phyloP scores from a whole-genome alignment of 1,284 basidiomycete species.

The Sporisorium exsertum region DNA sequence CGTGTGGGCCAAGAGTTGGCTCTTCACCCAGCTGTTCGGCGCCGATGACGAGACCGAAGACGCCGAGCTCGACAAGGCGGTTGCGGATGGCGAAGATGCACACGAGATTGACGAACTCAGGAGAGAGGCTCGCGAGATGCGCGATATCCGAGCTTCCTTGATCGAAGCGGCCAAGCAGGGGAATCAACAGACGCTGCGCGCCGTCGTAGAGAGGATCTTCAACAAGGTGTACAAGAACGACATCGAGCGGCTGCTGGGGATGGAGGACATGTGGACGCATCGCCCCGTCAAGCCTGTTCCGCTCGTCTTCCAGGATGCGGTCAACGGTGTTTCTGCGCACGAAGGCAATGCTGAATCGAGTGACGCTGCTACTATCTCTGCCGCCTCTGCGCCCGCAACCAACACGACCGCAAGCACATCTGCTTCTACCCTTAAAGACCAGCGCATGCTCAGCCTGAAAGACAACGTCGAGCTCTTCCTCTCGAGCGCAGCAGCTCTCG shows the following conservation, averaged over 20 bases:
- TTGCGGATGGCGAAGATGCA: conserved; percentile 89
- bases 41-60: conserved; percentile 66
- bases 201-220: conserved; percentile 81
- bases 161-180: conserved; percentile 46
- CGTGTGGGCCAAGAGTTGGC: conserved; percentile 98
- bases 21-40: conserved; percentile 75
- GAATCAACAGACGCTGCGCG: conserved; percentile 60
- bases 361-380: background rate
- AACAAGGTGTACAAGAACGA: conserved; percentile 92
- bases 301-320: conserved; percentile 82
- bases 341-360: background rate
- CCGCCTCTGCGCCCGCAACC: background rate
- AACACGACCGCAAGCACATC: background rate
- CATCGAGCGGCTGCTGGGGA: conserved; percentile 86
- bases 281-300: conserved; percentile 82
- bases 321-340: conserved; percentile 10
- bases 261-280: conserved; percentile 98
- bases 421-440: conserved; percentile 50
- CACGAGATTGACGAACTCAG: conserved; percentile 87
- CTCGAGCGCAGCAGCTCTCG: conserved; percentile 80
- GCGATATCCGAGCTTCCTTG: conserved; percentile 76
- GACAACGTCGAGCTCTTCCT: conserved; percentile 63
- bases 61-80: conserved; percentile 84
- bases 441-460: conserved; percentile 53
- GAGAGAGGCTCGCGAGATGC: conserved; percentile 89